Evolutionary conservation across 139 green algal genomes (phyloP).

Genomic region (Microglena sp.): DNA sequence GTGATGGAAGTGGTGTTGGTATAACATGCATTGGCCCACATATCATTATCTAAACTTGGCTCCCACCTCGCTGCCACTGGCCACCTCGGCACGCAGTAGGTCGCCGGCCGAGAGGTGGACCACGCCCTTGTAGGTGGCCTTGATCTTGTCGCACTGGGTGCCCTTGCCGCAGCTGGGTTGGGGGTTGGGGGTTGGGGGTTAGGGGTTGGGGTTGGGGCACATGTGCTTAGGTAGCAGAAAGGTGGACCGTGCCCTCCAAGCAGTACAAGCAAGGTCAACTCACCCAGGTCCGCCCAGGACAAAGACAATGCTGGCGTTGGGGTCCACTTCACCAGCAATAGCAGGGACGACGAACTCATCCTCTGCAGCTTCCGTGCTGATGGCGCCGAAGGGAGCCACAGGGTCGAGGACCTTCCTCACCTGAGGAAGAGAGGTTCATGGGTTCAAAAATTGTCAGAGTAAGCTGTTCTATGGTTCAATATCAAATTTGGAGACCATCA

Average conservation of each 20-base stretch:
- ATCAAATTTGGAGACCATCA: no score
- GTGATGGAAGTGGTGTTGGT: no score
- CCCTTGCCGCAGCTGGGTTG: conserved; percentile 30
- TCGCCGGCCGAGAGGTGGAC: conserved; percentile 56
- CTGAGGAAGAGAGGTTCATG: no score
- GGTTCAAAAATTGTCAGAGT: no score
- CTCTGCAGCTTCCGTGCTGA: no score
- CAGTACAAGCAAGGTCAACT: no score
- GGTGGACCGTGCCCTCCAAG: no score
- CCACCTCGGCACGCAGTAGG: conserved; percentile 66
- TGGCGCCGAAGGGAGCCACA: no score
- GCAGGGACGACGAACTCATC: conserved; percentile 16
- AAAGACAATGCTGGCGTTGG: conserved; percentile 31
- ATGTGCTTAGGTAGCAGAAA: background rate
- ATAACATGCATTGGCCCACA: no score
- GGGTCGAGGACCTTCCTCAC: no score
- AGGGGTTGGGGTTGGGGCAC: background rate
- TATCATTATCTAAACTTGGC: no score
- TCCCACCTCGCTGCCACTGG: conserved; percentile 36
- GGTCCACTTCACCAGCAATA: conserved; percentile 17
- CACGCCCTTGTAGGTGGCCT: conserved; percentile 17
- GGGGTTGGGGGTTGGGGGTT: background rate
- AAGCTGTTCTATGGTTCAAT: no score
- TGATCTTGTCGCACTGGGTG: conserved; percentile 40
- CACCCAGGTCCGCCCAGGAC: conserved; percentile 38